Conservation (phyloP, 1,284 basidiomycete genomes). For the Apiotrichum laibachii region DNA sequence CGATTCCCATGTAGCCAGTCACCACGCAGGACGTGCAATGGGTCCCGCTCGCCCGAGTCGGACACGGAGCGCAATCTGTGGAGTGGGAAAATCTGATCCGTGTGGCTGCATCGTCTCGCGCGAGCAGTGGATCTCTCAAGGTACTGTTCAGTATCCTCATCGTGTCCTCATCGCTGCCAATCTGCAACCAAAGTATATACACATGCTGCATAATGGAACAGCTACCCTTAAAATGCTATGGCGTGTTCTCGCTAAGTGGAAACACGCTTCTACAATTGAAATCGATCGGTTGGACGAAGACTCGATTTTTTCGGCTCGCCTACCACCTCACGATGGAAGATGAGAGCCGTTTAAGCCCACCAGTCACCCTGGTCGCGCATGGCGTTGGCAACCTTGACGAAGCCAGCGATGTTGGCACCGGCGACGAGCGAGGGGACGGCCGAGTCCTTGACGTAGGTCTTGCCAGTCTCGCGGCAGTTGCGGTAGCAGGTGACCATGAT, state of each 20-base stretch:
- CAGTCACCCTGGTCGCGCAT: constrained; percentile 65
- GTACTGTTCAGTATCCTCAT: too few relatives aligned
- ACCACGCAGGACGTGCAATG: too few relatives aligned
- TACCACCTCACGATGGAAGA: not conserved
- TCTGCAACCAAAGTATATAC: too few relatives aligned
- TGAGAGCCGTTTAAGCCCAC: constrained; percentile 57
- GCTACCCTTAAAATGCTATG: not conserved
- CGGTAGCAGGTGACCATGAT: constrained; percentile 71
- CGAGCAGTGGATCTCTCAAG: too few relatives aligned
- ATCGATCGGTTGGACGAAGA: not conserved
- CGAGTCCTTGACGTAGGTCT: constrained; percentile 61
- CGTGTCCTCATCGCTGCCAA: too few relatives aligned
- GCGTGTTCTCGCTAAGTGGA: not conserved
- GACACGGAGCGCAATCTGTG: too few relatives aligned
- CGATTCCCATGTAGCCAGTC: too few relatives aligned
- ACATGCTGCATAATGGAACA: constrained; percentile 4
- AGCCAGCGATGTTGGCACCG: constrained; percentile 73
- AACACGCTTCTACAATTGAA: not conserved
- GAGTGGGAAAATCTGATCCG: too few relatives aligned
- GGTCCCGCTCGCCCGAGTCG: too few relatives aligned
- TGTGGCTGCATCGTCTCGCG: too few relatives aligned
- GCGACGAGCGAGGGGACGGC: constrained; percentile 62
- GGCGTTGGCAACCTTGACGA: constrained; percentile 62
- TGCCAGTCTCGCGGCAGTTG: constrained; percentile 62
- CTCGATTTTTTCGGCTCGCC: not conserved